Evolutionary conservation across 768 basidiomycete species (phyloP), one percentile per base, ranked within the genome.

Genomic region (Vararia minispora): DNA sequence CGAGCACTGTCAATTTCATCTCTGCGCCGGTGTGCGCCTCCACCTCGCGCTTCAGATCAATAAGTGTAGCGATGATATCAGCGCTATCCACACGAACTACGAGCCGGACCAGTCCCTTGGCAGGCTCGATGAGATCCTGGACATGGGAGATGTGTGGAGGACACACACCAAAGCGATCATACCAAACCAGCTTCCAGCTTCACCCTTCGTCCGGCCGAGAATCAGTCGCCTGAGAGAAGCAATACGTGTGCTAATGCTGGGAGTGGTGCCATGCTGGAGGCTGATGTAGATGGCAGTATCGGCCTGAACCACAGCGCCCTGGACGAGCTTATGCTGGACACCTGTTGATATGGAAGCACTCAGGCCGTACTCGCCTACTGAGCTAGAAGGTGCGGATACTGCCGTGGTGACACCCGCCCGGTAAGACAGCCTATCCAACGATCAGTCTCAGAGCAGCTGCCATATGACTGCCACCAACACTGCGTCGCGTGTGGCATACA

Each of bases 171-270:
- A 48, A 2, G 56, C 55, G 13, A 60, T 63, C 37, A 55, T 52
- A 46, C 57, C 53, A 45, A 70, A 63, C 52, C 61, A 64, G 12
- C 33, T 25, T 6, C 43, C 52, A 13, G 51, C 51, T 45, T 60
- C 51, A 8, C 55, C 56, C 5, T 58, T 50, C 47, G 22, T 58
- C 50, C 10, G 50, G 7, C 43, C 62, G 7, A 79, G 60, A 6
- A 94, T 62, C 27, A 89, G 60, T 6, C 68, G 62, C 1, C 89
- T 70, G 31, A 95, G 60, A 4, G 74, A 64, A 11, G 79, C 79
- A 43, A 94, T 78, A 47, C 89, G 76, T n/a, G 79, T 82, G 57
- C 88, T 88, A 22, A 88, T 66, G 43, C 84, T 82, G 0, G 54
- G 48, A 8, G 35, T 31, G 7, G 67, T 37, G 46, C 61, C 30